Evolutionary conservation across 2,329 filamentous ascomycete genomes (phyloP).

Genomic region (Venturia carpophila): DNA sequence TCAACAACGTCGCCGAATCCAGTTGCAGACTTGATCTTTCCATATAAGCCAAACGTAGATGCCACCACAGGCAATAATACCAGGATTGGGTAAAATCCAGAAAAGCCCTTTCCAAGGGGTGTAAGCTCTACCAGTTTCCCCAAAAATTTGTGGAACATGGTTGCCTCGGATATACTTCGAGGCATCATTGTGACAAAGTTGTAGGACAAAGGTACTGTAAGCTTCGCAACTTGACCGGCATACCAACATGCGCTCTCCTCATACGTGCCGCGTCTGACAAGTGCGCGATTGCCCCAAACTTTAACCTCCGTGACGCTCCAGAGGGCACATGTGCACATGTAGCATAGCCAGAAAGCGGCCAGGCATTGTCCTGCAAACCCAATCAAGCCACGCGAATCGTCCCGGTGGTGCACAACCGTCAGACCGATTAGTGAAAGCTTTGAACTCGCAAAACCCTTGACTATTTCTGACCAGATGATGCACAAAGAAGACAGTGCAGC

Average conservation of each 20-base stretch:
- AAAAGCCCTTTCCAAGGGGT: constrained; percentile 58
- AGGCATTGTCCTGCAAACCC: constrained; percentile 81
- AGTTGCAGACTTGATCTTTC: constrained; percentile 64
- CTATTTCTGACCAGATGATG: constrained; percentile 88
- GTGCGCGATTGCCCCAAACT: constrained; percentile 91
- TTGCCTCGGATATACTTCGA: constrained; percentile 61
- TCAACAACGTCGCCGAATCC: constrained; percentile 75
- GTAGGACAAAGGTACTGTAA: constrained; percentile 88
- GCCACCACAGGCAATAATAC: constrained; percentile 79
- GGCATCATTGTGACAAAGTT: constrained; percentile 93
- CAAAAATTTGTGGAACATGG: constrained; percentile 80
- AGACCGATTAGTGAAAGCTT: constrained; percentile 63
- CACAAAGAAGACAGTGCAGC: constrained; percentile 68
- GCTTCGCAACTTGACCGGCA: constrained; percentile 79
- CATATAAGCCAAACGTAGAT: constrained; percentile 83
- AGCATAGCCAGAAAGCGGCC: constrained; percentile 80
- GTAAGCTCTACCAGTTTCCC: constrained; percentile 78
- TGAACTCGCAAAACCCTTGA: constrained; percentile 67
- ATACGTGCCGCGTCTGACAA: constrained; percentile 85
- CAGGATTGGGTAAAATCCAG: constrained; percentile 63
- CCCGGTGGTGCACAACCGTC: constrained; percentile 67
- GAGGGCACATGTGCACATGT: constrained; percentile 89
- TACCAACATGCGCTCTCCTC: constrained; percentile 96
- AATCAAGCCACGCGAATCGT: constrained; percentile 63
- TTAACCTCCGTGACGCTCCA: constrained; percentile 86